Evolutionary conservation across 352 stramenopile genomes (phyloP), one percentile per base, ranked within the genome.

Genomic region (Blastocystis sp.): DNA sequence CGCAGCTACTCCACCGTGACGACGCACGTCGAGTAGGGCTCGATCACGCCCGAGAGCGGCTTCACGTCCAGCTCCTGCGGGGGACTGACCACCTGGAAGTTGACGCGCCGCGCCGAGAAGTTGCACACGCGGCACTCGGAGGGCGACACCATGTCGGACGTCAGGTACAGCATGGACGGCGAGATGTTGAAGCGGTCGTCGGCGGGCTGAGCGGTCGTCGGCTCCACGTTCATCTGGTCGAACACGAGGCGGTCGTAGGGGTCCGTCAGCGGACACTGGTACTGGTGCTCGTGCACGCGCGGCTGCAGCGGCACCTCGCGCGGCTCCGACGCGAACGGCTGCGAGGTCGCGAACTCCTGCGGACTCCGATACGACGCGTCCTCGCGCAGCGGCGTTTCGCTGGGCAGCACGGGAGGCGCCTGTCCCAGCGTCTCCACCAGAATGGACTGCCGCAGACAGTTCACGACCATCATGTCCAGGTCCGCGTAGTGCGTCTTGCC

Each of bases 231-330:
- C n/a, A 63, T 67, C 29, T 81, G 71, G 26, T 81, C 33, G 0
- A 59, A 50, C 19, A 63, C 39, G 16, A 81, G 31, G 6, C 61
- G 51, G 29, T 81, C 71, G 29, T 81, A 81, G 21, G 50, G 50
- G 60, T 81, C 71, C 6, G 71, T 81, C 16, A 81, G 61, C 37
- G 37, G 71, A 37, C 71, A 81, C 71, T 67, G 31, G 39, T 67
- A 81, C n/a, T 33, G 26, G 39, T 81, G 71, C 31, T 81, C 71
- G 24, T 29, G 12, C n/a, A 85, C 60, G 21, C 50, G 50, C 33
- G 74, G 74, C 50, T 67, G 61, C 59, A 69, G 55, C 55, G 4
- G 65, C 70, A 61, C n/a, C 21, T 59, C 60, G 21, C 50, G 50
- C 33, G 74, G 74, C 50, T 67, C 37, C 59, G 59, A 31, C 55